A percentile compares a stretch with the other conserved stretches of the same genome.
Evolutionary conservation across 495 filamentous ascomycete genomes (phyloP).

Genomic region (Penicillium goetzii): DNA sequence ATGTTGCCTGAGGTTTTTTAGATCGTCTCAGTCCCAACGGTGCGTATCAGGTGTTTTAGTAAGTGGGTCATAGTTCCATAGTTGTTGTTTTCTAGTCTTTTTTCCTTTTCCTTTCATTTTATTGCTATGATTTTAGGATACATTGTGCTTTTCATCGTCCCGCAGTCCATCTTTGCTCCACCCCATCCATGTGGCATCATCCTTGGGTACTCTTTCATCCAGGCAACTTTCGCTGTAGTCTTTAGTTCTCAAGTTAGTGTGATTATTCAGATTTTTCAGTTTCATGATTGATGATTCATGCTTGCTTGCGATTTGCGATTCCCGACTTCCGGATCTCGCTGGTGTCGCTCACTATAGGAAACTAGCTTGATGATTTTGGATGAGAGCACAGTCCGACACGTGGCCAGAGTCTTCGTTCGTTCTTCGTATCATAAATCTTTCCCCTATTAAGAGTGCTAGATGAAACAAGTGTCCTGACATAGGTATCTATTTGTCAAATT

Average conservation of each 20-base stretch:
- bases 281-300: background rate
- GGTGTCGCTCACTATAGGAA: background rate
- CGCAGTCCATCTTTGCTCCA: background rate
- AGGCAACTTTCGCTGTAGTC: background rate
- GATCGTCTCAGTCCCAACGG: background rate
- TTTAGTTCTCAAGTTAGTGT: background rate
- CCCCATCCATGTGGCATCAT: background rate
- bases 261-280: background rate
- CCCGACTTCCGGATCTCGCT: background rate
- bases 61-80: background rate
- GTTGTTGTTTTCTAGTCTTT: background rate
- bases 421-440: background rate
- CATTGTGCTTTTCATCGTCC: background rate
- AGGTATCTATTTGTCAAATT: background rate
- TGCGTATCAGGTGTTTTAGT: background rate
- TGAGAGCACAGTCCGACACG: background rate
- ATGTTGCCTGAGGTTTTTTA: constrained; percentile 12
- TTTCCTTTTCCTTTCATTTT: background rate
- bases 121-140: background rate
- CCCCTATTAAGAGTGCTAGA: background rate
- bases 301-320: background rate
- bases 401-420: background rate
- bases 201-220: background rate
- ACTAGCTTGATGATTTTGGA: background rate
- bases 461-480: background rate